These are phyloP conservation scores for Penicillium griseofulvum DNA, from an alignment of 2,329 filamentous ascomycete genomes.

Conservation along the genomic window DNA sequence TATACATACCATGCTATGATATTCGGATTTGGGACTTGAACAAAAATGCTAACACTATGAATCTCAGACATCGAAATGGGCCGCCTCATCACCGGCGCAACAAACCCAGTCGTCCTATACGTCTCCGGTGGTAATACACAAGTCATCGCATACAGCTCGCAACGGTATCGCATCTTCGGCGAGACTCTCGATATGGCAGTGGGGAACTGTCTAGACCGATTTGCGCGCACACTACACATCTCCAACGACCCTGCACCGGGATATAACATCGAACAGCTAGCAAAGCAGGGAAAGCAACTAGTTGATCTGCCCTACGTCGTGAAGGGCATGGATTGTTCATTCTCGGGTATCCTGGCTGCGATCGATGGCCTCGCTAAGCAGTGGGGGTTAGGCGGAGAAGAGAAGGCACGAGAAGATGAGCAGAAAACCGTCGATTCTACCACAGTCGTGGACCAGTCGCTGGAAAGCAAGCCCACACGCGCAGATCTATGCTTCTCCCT, in stretches of 20 bases:
- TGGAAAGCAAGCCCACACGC: conserved; percentile 57
- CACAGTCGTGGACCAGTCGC: conserved; percentile 29
- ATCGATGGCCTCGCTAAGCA: conserved; percentile 73
- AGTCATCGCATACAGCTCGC: conserved; percentile 93
- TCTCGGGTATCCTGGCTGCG: conserved; percentile 83
- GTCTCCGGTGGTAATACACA: conserved; percentile 96
- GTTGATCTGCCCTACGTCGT: conserved; percentile 92
- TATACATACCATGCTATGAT: neutral
- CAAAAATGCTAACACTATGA: conserved; percentile 1
- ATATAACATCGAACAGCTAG: conserved; percentile 96
- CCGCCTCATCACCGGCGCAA: conserved; percentile 81
- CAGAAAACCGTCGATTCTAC: conserved; percentile 14
- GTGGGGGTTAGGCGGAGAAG: conserved; percentile 37
- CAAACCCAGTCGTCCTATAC: conserved; percentile 92
- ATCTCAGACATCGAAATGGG: conserved; percentile 88
- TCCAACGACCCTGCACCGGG: conserved; percentile 95
- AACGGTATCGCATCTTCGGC: conserved; percentile 95
- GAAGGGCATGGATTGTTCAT: conserved; percentile 98
- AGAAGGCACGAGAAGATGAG: conserved; percentile 53
- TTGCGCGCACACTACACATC: conserved; percentile 86
- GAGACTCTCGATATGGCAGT: conserved; percentile 97
- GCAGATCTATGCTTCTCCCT: conserved; percentile 90
- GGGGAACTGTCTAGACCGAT: conserved; percentile 94
- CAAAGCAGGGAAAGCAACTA: conserved; percentile 67
- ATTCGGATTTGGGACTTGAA: neutral